These are phyloP conservation scores for Albizia julibrissin DNA, from an alignment of 306 rosid genomes.

Conservation along the genomic window DNA sequence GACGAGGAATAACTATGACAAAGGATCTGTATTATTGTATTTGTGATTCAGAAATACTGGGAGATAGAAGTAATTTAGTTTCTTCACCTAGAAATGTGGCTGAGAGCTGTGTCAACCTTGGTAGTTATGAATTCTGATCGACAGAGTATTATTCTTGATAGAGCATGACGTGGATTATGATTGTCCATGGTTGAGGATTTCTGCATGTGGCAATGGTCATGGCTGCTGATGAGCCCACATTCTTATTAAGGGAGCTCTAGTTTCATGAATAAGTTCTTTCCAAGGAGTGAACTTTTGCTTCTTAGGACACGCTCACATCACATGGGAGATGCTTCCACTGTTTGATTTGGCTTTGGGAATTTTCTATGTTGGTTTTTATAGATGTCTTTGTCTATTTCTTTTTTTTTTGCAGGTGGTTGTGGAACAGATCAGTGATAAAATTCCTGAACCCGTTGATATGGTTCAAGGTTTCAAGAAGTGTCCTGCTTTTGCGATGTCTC, in stretches of 20 bases:
- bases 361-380: constrained; percentile 55
- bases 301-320: constrained; percentile 43
- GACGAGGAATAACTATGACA: constrained; percentile 14
- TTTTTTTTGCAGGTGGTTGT: constrained; percentile 74
- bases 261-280: constrained; percentile 28
- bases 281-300: constrained; percentile 36
- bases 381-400: constrained; percentile 57
- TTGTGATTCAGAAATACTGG: constrained; percentile 33
- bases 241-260: constrained; percentile 43
- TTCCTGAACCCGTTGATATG: constrained; percentile 62
- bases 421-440: constrained; percentile 49
- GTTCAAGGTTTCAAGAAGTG: constrained; percentile 72
- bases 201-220: constrained; percentile 30
- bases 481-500: constrained; percentile 54
- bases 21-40: constrained; percentile 27
- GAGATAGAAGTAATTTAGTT: constrained; percentile 29
- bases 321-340: constrained; percentile 54
- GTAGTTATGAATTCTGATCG: constrained; percentile 36
- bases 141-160: constrained; percentile 32
- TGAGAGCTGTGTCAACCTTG: constrained; percentile 34
- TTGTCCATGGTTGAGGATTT: constrained; percentile 42
- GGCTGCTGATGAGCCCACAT: constrained; percentile 32
- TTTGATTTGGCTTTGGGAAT: constrained; percentile 65
- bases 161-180: constrained; percentile 28
- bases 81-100: constrained; percentile 40